Conservation (phyloP, 306 rosid genomes). For the Acacia confusa region DNA sequence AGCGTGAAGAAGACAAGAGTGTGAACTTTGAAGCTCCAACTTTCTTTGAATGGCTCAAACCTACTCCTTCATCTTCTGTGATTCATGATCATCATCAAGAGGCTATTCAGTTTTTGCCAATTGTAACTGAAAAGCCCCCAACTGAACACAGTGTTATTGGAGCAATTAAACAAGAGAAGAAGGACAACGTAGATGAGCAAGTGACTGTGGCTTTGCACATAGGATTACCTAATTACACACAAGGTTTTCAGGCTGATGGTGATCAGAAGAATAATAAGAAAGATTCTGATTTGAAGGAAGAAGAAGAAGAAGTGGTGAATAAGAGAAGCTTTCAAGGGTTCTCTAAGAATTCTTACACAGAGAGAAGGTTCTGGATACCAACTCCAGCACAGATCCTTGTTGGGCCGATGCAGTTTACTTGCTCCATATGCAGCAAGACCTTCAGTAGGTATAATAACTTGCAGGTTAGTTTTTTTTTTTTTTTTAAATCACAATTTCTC, state of each 20-base stretch:
- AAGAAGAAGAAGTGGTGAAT: background rate
- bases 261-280: background rate
- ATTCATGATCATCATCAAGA: background rate
- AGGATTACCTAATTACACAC: background rate
- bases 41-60: conserved; percentile 18
- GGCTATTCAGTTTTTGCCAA: conserved; percentile 2
- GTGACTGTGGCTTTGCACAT: conserved; percentile 19
- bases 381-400: conserved; percentile 91
- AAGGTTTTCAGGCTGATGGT: background rate
- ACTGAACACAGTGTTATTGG: background rate
- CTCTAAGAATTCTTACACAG: conserved; percentile 45
- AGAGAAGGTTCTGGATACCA: conserved; percentile 91
- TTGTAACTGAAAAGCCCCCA: background rate
- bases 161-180: background rate
- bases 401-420: conserved; percentile 96
- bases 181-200: background rate
- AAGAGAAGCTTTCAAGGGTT: conserved; percentile 38
- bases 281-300: background rate
- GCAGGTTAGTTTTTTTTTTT: conserved; percentile 57
- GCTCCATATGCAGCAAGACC: conserved; percentile 86
- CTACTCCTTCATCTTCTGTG: background rate
- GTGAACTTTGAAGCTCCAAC: background rate
- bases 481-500: background rate
- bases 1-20: background rate
- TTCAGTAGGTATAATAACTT: conserved; percentile 95